Percentiles rank a stretch among this genome's conserved stretches.
Conservation (phyloP, 2,329 filamentous ascomycete genomes). For the Chaetomiaceae sp. region DNA sequence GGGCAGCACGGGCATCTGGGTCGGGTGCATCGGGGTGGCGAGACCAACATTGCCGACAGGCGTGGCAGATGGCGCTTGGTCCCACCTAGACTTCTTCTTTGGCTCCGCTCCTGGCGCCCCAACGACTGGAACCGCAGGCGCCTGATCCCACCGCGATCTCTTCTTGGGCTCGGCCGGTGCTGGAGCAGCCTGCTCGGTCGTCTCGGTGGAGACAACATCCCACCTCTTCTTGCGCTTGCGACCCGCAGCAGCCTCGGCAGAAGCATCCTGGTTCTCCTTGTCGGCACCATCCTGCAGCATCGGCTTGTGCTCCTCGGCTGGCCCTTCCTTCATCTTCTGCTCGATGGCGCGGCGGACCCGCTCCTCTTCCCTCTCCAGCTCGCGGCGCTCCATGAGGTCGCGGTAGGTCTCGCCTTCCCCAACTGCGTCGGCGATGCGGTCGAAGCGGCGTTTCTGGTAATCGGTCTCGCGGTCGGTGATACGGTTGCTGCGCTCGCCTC, state of each 20-base stretch:
- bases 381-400: constrained; percentile 84
- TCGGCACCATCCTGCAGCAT: constrained; percentile 70
- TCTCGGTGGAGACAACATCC: constrained; percentile 68
- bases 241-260: constrained; percentile 60
- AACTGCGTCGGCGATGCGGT: constrained; percentile 65
- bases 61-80: constrained; percentile 79
- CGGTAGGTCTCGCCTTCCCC: constrained; percentile 78
- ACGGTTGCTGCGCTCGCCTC: constrained; percentile 80
- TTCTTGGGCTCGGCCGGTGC: constrained; percentile 60
- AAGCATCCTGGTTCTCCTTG: constrained; percentile 67
- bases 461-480: constrained; percentile 93
- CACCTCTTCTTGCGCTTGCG: constrained; percentile 92
- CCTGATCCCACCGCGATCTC: constrained; percentile 83
- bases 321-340: constrained; percentile 61
- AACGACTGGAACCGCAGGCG: constrained; percentile 54
- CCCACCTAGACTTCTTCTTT: constrained; percentile 78
- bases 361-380: constrained; percentile 90
- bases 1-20: constrained; percentile 51
- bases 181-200: constrained; percentile 47
- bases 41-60: constrained; percentile 70
- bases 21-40: constrained; percentile 72
- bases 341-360: constrained; percentile 76
- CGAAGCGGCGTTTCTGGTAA: constrained; percentile 93
- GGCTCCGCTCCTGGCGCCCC: constrained; percentile 54
- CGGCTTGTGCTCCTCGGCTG: constrained; percentile 64